Conservation (phyloP, 768 basidiomycete genomes). For the Coprinopsis sp. region DNA sequence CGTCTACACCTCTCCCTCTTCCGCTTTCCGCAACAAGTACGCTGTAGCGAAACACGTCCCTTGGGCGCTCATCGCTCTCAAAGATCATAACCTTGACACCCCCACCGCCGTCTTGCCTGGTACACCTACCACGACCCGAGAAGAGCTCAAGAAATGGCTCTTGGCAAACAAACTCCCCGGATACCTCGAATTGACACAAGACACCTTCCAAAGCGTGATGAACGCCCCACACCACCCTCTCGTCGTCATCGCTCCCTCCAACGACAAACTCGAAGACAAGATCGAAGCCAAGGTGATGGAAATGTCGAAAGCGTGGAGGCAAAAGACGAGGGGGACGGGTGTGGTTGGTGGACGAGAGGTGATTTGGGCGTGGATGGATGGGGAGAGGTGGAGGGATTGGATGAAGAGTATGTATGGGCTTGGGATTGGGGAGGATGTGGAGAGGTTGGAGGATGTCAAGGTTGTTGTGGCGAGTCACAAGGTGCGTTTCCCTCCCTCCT, state of each 20-base stretch:
- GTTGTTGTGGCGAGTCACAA: constrained; percentile 81
- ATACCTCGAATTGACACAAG: constrained; percentile 66
- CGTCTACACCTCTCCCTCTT: constrained; percentile 38
- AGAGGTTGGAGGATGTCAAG: constrained; percentile 33
- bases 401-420: constrained; percentile 89
- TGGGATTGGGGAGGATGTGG: constrained; percentile 19
- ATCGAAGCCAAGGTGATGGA: constrained; percentile 46
- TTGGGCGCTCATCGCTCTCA: constrained; percentile 66
- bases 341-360: constrained; percentile 49
- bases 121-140: constrained; percentile 17
- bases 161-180: constrained; percentile 68
- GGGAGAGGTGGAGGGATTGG: constrained; percentile 80
- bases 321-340: constrained; percentile 36
- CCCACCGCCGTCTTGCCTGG: constrained; percentile 45
- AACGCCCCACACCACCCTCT: constrained; percentile 69
- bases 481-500: constrained; percentile 36
- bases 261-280: constrained; percentile 27
- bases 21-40: constrained; percentile 33
- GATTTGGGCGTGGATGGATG: constrained; percentile 89
- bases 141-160: constrained; percentile 55
- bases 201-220: constrained; percentile 84
- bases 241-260: constrained; percentile 68
- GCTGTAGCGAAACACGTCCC: constrained; percentile 33
- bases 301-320: constrained; percentile 58
- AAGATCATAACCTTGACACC: constrained; percentile 45